A percentile compares a stretch with the other conserved stretches of the same genome.
Conservation (phyloP, 441 rosid genomes). For the Cnidoscolus chayamansa region DNA sequence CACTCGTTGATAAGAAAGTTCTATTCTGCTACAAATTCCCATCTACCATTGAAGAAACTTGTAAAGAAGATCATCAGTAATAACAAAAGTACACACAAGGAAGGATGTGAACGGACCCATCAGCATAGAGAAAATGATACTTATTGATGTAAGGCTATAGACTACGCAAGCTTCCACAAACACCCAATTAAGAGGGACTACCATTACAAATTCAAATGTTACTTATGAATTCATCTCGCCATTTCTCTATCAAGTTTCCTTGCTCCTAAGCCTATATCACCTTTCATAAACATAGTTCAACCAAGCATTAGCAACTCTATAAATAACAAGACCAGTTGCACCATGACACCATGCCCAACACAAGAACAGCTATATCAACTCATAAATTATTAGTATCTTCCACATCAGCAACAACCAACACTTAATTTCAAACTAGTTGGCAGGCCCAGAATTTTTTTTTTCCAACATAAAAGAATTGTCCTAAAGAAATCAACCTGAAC, state of each 20-base stretch:
- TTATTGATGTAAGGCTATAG: background rate
- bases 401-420: too few species aligned
- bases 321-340: background rate
- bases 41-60: background rate
- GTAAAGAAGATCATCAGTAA: background rate
- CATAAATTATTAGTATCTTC: background rate
- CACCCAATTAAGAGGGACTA: background rate
- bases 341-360: background rate
- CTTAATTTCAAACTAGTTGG: too few species aligned
- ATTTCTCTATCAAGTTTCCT: background rate
- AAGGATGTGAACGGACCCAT: background rate
- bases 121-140: background rate
- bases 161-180: background rate
- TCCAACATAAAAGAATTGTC: background rate
- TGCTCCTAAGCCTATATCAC: background rate
- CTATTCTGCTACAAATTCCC: background rate
- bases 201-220: background rate
- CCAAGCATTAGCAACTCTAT: background rate
- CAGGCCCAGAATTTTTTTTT: background rate
- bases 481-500: background rate
- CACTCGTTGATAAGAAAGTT: background rate
- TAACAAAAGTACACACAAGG: background rate
- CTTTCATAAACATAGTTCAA: background rate
- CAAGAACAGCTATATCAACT: background rate
- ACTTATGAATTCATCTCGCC: background rate